Evolutionary conservation across 2,329 filamentous ascomycete genomes (phyloP).

Genomic region (Pyrenophora seminiperda): DNA sequence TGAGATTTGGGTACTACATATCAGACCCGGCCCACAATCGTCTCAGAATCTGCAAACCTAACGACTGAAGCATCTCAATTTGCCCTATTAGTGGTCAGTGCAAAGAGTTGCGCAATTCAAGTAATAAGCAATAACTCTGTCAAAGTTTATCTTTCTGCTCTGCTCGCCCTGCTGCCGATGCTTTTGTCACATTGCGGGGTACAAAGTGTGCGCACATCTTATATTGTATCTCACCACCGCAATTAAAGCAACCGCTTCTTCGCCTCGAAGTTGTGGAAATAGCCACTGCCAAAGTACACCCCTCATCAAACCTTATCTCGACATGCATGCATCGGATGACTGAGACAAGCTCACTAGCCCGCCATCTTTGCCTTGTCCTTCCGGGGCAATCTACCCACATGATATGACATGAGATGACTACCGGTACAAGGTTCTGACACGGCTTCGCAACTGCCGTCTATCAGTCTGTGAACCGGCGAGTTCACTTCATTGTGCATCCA

Average conservation of each 20-base stretch:
- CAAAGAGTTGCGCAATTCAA: not conserved
- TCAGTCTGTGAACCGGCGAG: not conserved
- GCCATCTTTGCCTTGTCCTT: not conserved
- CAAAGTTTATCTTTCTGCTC: slow-evolving; percentile 9
- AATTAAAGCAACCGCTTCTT: not conserved
- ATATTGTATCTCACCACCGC: not conserved
- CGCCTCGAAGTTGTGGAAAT: not conserved
- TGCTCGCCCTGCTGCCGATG: slow-evolving; percentile 13
- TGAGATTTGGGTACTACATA: slow-evolving; percentile 3
- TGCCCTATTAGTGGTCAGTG: not conserved
- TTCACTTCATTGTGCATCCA: not conserved
- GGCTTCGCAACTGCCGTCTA: not conserved
- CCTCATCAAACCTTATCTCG: not conserved
- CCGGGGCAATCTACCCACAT: not conserved
- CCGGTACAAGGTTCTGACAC: not conserved
- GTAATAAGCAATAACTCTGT: slow-evolving; percentile 10
- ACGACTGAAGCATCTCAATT: slow-evolving; percentile 5
- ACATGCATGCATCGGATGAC: not conserved
- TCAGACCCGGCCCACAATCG: slow-evolving; percentile 3
- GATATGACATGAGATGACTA: not conserved
- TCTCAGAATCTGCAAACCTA: slow-evolving; percentile 14
- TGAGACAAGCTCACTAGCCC: not conserved
- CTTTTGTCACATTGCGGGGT: slow-evolving; percentile 1
- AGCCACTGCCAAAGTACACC: not conserved
- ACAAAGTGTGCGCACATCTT: no score